Conservation (phyloP, 352 stramenopile genomes). For the Paralagenidium karlingii region DNA sequence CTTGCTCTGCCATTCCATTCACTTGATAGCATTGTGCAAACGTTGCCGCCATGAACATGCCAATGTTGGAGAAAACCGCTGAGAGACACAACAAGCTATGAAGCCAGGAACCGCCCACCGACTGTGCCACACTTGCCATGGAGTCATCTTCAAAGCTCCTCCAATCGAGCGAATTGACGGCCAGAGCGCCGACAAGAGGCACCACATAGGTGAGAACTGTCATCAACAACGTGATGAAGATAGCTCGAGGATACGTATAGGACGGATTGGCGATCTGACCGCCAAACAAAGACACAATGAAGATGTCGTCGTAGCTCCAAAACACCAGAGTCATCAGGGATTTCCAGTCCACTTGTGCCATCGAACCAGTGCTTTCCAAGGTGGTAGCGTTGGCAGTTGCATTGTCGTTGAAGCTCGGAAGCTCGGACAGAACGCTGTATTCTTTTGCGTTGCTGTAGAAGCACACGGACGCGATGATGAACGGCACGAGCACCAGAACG, state of each 20-base stretch:
- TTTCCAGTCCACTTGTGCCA: conserved; percentile 40
- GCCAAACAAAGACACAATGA: conserved; percentile 62
- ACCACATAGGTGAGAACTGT: conserved; percentile 53
- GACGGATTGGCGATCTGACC: conserved; percentile 61
- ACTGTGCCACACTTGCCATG: conserved; percentile 50
- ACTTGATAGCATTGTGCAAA: conserved; percentile 76
- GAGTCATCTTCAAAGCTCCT: conserved; percentile 12
- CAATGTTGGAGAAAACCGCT: conserved; percentile 61
- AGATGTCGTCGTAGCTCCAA: conserved; percentile 88
- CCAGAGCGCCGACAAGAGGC: conserved; percentile 40
- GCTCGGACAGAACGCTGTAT: conserved; percentile 1
- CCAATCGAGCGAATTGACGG: conserved; percentile 8
- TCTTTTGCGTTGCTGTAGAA: conserved; percentile 3
- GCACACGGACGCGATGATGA: conserved; percentile 28
- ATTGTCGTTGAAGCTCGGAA: too few relatives aligned
- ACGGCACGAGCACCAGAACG: conserved; percentile 60
- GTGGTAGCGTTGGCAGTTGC: conserved; percentile 11
- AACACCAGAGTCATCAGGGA: conserved; percentile 83
- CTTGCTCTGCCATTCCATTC: conserved; percentile 40
- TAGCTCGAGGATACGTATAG: conserved; percentile 49
- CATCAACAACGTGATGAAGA: conserved; percentile 60
- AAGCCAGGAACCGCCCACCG: conserved; percentile 61
- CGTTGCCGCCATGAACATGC: conserved; percentile 83
- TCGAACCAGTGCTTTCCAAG: neutral
- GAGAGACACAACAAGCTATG: conserved; percentile 66